Percentiles rank a stretch among this genome's conserved stretches.
These are phyloP conservation scores for Penicillium fuscoglaucum DNA, from an alignment of 2,329 filamentous ascomycete species.

Conservation along the genomic window DNA sequence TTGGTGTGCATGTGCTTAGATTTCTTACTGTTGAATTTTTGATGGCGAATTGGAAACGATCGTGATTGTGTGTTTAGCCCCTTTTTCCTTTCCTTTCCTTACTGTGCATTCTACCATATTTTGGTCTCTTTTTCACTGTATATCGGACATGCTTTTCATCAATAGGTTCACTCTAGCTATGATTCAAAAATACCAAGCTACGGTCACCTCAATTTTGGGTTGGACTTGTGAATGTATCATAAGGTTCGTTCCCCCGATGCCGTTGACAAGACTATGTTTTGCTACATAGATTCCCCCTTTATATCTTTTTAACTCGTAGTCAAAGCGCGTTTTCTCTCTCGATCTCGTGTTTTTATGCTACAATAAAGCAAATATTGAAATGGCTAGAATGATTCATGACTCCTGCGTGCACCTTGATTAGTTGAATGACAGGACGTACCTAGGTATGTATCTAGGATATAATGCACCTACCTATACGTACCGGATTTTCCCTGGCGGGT, in stretches of 20 bases:
- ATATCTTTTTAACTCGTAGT: neutral
- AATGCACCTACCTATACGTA: too few species aligned
- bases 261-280: neutral
- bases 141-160: conserved; percentile 1
- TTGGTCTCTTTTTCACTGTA: neutral
- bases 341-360: neutral
- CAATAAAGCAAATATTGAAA: neutral
- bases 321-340: too few species aligned
- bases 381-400: neutral
- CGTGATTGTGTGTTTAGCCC: neutral
- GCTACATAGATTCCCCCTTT: too few species aligned
- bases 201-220: neutral
- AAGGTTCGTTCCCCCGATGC: too few species aligned
- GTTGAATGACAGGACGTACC: neutral
- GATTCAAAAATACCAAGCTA: conserved; percentile 2
- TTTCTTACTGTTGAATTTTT: neutral
- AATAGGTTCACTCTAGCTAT: neutral
- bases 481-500: too few species aligned
- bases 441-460: neutral
- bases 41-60: conserved; percentile 1
- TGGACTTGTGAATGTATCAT: neutral
- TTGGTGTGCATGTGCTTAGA: conserved; percentile 6
- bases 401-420: neutral
- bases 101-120: neutral
- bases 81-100: conserved; percentile 2